phyloP scores from a whole-genome alignment of 768 basidiomycete species.

The Xerocomus brunneocitrinus region DNA sequence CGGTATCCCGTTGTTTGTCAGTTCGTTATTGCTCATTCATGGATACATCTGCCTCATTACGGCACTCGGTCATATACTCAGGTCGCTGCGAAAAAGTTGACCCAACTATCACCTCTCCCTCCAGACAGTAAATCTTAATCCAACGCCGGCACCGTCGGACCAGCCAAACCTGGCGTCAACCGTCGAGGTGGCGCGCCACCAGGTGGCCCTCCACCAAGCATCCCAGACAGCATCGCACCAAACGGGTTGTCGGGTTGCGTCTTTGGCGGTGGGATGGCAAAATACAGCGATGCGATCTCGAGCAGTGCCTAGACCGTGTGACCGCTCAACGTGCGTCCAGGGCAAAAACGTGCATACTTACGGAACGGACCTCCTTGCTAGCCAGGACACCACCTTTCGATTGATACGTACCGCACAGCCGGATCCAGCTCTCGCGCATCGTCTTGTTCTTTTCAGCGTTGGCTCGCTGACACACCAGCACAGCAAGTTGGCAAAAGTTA shows the following conservation, averaged over 20 bases:
- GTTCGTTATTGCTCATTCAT: neutral
- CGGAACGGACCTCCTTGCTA: slow-evolving; percentile 58
- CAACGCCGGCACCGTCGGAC: slow-evolving; percentile 24
- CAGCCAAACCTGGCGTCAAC: slow-evolving; percentile 23
- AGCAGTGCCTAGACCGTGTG: slow-evolving; percentile 48
- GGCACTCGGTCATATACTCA: slow-evolving; percentile 4
- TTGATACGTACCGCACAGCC: slow-evolving; percentile 81
- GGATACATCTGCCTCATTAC: slow-evolving; percentile 6
- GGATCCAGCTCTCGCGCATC: slow-evolving; percentile 79
- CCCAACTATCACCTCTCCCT: neutral
- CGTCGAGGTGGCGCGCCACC: slow-evolving; percentile 26
- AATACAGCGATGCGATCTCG: slow-evolving; percentile 73
- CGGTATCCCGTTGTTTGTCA: neutral
- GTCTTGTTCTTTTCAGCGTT: slow-evolving; percentile 74
- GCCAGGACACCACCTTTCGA: slow-evolving; percentile 61
- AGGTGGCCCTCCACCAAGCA: slow-evolving; percentile 71
- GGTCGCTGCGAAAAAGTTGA: slow-evolving; percentile 5
- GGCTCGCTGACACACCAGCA: slow-evolving; percentile 83
- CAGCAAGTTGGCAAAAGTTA: slow-evolving; percentile 89
- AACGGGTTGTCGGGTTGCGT: slow-evolving; percentile 71
- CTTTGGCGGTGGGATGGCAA: slow-evolving; percentile 80
- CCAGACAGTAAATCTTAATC: slow-evolving; percentile 17
- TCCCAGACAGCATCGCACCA: slow-evolving; percentile 82
- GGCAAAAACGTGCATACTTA: slow-evolving; percentile 31
- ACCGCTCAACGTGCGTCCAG: neutral